Evolutionary conservation across 768 basidiomycete species (phyloP), one percentile per base, ranked within the genome.

Genomic region (Hirschioporus abietinus): DNA sequence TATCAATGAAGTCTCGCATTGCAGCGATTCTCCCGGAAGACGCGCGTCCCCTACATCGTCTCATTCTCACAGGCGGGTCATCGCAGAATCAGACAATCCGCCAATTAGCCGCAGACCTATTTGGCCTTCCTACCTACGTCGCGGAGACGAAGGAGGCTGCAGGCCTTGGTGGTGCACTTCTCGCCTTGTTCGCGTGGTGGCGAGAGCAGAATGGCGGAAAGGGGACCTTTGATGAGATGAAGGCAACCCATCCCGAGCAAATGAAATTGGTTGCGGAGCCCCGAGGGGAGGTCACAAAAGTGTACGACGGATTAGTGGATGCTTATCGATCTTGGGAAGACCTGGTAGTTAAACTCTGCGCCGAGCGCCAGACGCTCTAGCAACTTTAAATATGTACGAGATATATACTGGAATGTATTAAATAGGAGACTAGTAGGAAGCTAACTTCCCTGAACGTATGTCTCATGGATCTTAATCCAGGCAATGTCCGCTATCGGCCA

Each of bases 31-130:
- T 93, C 7, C 87, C 89, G 0, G 76, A 81, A 15, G 77, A 84
- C 69, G 80, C 85, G 1, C 77, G 79, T 5, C 83, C 81, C 20
- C 78, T 93, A 59, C 84, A 83, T 58, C 82, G 91, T 35, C 83
- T 94, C 59, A 86, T 94, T 59, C 80, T 92, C 36, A 90, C 89
- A 6, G 93, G 93, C 17, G 93, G 93, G 27, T 87, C 90, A 0
- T 89, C 89, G 7, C 84, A 84, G 1, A 95, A 94, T 72, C 79
- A 80, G 36, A 84, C 84, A 42, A 90, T 94, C 71, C 83, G 87
- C 60, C 90, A 92, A 70, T 76, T 93, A 57, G 86, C 87, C 23
- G 90, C 92, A 36, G 89, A 94, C 74, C 80, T 94, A n/a, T 88
- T 95, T 68, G 82, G 81, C 60, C 88, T 92, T 80, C 84, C 87